Evolutionary conservation across 352 stramenopile species (phyloP), one percentile per base, ranked within the genome.

Genomic region (Blastocystis sp.): DNA sequence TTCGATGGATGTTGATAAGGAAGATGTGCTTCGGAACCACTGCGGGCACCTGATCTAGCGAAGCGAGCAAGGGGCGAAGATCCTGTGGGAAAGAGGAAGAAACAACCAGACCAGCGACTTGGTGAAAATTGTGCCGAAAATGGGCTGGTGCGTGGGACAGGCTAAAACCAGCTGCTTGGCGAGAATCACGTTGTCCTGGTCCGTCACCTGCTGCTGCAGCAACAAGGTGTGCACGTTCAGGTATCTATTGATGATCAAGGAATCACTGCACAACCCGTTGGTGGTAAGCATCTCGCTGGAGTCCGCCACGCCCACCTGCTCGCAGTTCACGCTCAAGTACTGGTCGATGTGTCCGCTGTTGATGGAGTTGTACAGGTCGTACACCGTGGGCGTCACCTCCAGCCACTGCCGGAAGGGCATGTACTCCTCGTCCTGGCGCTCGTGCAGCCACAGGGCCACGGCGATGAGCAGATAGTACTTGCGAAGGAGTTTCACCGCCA

Each of bases 41-140:
- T 0, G 3, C 17, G 1, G 74, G 74, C 65, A 84, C 53, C 5
- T 52, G 69, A 34, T 53, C 28, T 56, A 52, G 69, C 5, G 74
- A 84, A 19, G 10, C 34, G 1, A 56, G n/a, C 1, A 84, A 21
- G 3, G 10, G 23, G 53, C 41, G 38, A 10, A 84, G n/a, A 34
- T 62, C 21, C 74, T 84, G 60, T 34, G n/a, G 9, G 40, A 38
- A 67, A 69, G n/a, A 19, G 48, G 1, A 53, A 38, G 11, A 9
- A 11, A 45, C 17, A 52, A 14, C 23, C 41, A 53, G 14, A 84
- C 74, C 23, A 84, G 61, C 17, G 14, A 48, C 38, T 62, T 62
- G 14, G 74, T 84, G 60, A 84, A 84, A 41, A 84, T 67, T 17
- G 74, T 67, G 14, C 74, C 74, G 45, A 70, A 84, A n/a, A 84